These are phyloP conservation scores for Schwanniomyces vanrijiae DNA, from an alignment of 805 yeast species.

Conservation along the genomic window DNA sequence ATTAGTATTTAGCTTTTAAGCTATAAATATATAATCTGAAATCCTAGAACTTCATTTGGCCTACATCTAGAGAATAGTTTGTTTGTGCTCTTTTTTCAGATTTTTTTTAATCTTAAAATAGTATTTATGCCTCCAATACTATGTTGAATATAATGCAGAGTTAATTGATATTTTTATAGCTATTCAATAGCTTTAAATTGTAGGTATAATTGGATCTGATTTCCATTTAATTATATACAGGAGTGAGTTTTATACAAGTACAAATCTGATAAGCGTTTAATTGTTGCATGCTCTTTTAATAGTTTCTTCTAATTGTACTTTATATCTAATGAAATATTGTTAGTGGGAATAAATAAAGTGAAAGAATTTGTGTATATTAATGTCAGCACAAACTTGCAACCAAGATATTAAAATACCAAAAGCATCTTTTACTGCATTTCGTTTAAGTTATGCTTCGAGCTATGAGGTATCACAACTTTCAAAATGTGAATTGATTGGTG, in stretches of 20 bases:
- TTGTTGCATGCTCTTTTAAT: neutral
- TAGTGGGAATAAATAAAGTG: neutral
- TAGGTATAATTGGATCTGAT: neutral
- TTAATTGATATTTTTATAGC: neutral
- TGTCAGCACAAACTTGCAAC: neutral
- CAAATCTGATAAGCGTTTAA: neutral
- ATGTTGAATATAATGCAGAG: neutral
- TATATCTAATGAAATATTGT: neutral
- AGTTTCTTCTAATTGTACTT: neutral
- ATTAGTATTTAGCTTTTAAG: too few relatives aligned
- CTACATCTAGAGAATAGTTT: too few relatives aligned
- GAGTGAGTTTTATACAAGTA: neutral
- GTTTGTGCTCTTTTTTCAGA: too few relatives aligned
- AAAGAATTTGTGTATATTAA: neutral
- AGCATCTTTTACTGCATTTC: conserved; percentile 60
- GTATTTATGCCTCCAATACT: neutral
- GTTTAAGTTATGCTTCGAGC: conserved; percentile 54
- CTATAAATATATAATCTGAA: too few relatives aligned
- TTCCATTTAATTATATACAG: neutral
- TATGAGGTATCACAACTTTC: conserved; percentile 49
- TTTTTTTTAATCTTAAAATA: neutral
- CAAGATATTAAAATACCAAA: conserved; percentile 36
- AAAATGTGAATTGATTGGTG: conserved; percentile 52
- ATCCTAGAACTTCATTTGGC: too few relatives aligned
- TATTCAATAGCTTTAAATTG: neutral